These are phyloP conservation scores for Yarrowia sp. DNA, from an alignment of 805 yeast species.

Conservation along the genomic window DNA sequence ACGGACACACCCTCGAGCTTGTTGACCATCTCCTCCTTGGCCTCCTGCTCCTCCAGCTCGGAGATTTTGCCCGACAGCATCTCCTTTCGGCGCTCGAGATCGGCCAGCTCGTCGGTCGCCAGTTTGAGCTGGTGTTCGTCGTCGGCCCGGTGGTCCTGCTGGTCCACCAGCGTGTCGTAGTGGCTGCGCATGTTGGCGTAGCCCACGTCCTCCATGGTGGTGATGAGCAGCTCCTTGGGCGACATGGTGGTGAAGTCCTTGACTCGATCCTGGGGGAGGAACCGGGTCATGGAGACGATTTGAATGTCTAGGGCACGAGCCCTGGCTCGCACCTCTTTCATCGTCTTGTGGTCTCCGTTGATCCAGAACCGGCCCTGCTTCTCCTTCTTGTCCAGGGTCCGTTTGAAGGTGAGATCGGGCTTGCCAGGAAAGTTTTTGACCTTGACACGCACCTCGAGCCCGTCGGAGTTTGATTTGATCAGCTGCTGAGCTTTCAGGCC, in stretches of 20 bases:
- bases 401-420: slow-evolving; percentile 50
- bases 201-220: slow-evolving; percentile 83
- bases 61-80: slow-evolving; percentile 47
- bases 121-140: slow-evolving; percentile 43
- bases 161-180: slow-evolving; percentile 63
- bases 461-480: slow-evolving; percentile 68
- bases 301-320: slow-evolving; percentile 72
- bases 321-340: slow-evolving; percentile 53
- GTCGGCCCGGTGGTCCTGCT: slow-evolving; percentile 60
- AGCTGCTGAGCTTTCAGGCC: slow-evolving; percentile 64
- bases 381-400: slow-evolving; percentile 45
- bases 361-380: slow-evolving; percentile 47
- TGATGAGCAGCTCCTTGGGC: slow-evolving; percentile 73
- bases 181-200: slow-evolving; percentile 61
- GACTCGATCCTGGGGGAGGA: slow-evolving; percentile 93
- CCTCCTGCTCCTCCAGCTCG: slow-evolving; percentile 43
- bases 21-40: slow-evolving; percentile 12
- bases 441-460: slow-evolving; percentile 6
- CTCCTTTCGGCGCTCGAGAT: neutral
- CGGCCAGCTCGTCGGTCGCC: slow-evolving; percentile 42
- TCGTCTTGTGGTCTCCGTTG: slow-evolving; percentile 50
- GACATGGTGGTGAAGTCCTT: slow-evolving; percentile 86
- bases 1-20: slow-evolving; percentile 2
- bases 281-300: slow-evolving; percentile 89
- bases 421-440: slow-evolving; percentile 45